These are phyloP conservation scores for Trichoderma polysporum DNA, from an alignment of 2,329 filamentous ascomycete species.

Conservation along the genomic window DNA sequence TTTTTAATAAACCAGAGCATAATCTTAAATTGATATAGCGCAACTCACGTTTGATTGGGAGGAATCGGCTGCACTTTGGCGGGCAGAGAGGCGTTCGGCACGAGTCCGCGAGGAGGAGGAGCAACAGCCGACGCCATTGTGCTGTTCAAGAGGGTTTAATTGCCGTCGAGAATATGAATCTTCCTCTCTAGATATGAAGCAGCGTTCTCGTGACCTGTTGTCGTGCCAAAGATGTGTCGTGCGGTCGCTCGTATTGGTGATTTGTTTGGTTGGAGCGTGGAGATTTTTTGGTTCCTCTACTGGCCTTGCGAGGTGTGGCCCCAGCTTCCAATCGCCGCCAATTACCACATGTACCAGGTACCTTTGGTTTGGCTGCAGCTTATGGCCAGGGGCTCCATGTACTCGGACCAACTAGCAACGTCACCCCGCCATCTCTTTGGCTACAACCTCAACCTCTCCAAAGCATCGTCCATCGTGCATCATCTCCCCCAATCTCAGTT, in stretches of 20 bases:
- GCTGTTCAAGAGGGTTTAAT: background rate
- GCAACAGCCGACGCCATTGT: slow-evolving; percentile 41
- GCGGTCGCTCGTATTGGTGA: background rate
- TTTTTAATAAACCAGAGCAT: slow-evolving; percentile 2
- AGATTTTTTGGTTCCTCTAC: slow-evolving; percentile 29
- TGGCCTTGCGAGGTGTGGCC: slow-evolving; percentile 25
- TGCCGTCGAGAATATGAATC: background rate
- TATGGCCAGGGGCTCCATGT: slow-evolving; percentile 6
- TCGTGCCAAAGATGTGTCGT: background rate
- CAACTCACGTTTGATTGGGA: slow-evolving; percentile 73
- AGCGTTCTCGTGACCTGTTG: background rate
- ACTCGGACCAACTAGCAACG: slow-evolving; percentile 21
- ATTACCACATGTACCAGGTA: slow-evolving; percentile 9
- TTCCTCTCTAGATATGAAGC: background rate
- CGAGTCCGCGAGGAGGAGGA: slow-evolving; percentile 41
- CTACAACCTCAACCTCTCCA: slow-evolving; percentile 5
- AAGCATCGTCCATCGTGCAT: slow-evolving; percentile 18
- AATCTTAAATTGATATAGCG: slow-evolving; percentile 16
- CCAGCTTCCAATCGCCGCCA: slow-evolving; percentile 26
- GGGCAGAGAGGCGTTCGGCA: slow-evolving; percentile 44
- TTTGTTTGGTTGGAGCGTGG: slow-evolving; percentile 23
- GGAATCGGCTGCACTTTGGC: slow-evolving; percentile 56
- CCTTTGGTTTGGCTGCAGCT: slow-evolving; percentile 8
- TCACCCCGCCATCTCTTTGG: slow-evolving; percentile 23
- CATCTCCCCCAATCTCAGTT: slow-evolving; percentile 24